Base-by-base conservation (phyloP, 179 eudicot species). In the Carnegiea gigantea region DNA sequence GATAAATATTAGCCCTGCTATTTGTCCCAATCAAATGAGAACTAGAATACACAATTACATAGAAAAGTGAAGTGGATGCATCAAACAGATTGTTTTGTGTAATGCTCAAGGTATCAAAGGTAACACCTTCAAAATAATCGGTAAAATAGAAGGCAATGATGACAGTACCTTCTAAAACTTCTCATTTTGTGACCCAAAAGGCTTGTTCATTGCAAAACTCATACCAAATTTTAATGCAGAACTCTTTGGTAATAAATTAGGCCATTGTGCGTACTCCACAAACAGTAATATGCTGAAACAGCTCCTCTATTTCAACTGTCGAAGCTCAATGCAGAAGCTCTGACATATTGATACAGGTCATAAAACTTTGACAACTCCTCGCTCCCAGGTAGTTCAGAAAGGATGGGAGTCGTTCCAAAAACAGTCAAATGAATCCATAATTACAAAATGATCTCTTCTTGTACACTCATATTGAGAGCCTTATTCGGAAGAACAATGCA, bases 401-500 rank as follows among this genome's bases (percentile, higher is more conserved):
- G 20, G 18, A 43, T 6, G 62, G 23, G 17, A 33, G 24, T 75
- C 44, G 12, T 33, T 51, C 20, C 30, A 30, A 30, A 15, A 28
- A 12, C 23, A 54, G 26, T 24, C 24, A 51, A 75, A 18, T 67
- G 68, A n/a, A 54, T 76, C 21, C 33, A 5, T 57, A 46, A 70
- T 46, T 84, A 88, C 24, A 88, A 78, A 57, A 88, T 88, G 79
- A 88, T 88, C 85, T 88, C 90, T 82, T 88, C 88, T 73, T 85
- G 90, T 43, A 88, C 88, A 60, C 85, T 85, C 78, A 79, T 49
- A 75, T 88, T 86, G 15, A 88, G 90, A 75, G 78, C 78, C 81
- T 88, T 88, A 65, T 88, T 85, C 3, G 86, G 90, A 9, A 88
- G 88, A 62, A 85, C 90, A 40, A 88, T 86, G 82, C 86, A 85